These are phyloP conservation scores for Penicillium brasilianum DNA, from an alignment of 2,329 filamentous ascomycete genomes.

Conservation along the genomic window DNA sequence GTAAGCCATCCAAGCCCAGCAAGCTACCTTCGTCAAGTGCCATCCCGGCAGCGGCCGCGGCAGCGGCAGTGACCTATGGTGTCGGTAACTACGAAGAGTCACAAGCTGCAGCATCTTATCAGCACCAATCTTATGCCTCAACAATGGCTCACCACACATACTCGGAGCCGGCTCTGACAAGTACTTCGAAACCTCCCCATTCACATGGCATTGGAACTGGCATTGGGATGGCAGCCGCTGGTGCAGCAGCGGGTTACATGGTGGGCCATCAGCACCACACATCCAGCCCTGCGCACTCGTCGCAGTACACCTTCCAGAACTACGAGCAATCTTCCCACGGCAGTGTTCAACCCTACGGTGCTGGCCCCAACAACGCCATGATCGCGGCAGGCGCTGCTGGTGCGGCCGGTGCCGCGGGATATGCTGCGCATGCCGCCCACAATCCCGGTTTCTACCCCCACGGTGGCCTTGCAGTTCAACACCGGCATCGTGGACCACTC, in stretches of 20 bases:
- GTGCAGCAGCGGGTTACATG: slow-evolving; percentile 50
- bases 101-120: slow-evolving; percentile 11
- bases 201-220: slow-evolving; percentile 41
- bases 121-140: slow-evolving; percentile 22
- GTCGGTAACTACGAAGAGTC: slow-evolving; percentile 40
- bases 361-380: slow-evolving; percentile 46
- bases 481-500: slow-evolving; percentile 62
- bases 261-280: slow-evolving; percentile 43
- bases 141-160: slow-evolving; percentile 26
- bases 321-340: slow-evolving; percentile 30
- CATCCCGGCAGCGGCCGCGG: slow-evolving; percentile 35
- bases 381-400: slow-evolving; percentile 40
- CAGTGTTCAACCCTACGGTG: slow-evolving; percentile 19
- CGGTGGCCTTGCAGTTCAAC: slow-evolving; percentile 53
- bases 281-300: slow-evolving; percentile 35
- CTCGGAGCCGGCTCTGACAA: slow-evolving; percentile 23
- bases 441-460: slow-evolving; percentile 40
- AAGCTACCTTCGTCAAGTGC: slow-evolving; percentile 39
- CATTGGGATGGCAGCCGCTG: slow-evolving; percentile 46
- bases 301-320: slow-evolving; percentile 42
- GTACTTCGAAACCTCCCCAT: slow-evolving; percentile 34
- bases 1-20: slow-evolving; percentile 39
- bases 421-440: slow-evolving; percentile 43
- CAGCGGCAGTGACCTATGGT: slow-evolving; percentile 48
- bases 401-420: slow-evolving; percentile 35